These are phyloP conservation scores for Camelina laxa DNA, from an alignment of 345 rosid species.

Conservation along the genomic window DNA sequence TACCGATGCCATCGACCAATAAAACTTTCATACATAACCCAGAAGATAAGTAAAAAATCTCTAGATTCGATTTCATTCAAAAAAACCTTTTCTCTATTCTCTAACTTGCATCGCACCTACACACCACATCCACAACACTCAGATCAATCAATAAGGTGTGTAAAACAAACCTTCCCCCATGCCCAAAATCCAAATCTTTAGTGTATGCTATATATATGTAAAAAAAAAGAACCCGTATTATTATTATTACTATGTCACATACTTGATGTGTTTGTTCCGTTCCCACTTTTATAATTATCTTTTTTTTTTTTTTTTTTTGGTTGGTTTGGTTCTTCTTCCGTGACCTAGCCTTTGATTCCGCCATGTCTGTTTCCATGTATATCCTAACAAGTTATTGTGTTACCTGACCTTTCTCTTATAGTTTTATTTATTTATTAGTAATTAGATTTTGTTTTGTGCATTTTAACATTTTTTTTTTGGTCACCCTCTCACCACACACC, in stretches of 20 bases:
- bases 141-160: constrained; percentile 34
- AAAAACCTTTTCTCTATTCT: constrained; percentile 5
- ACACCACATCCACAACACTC: constrained; percentile 15
- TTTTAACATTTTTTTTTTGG: constrained; percentile 37
- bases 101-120: constrained; percentile 21
- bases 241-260: constrained; percentile 30
- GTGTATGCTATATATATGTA: not conserved
- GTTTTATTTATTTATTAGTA: not conserved
- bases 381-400: constrained; percentile 47
- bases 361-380: constrained; percentile 47
- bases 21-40: constrained; percentile 26
- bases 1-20: constrained; percentile 41
- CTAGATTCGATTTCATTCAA: constrained; percentile 19
- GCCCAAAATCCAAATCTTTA: constrained; percentile 39
- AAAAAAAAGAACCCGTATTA: not conserved
- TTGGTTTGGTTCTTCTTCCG: constrained; percentile 40
- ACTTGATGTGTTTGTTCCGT: constrained; percentile 25
- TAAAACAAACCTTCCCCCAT: not conserved
- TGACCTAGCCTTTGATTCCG: constrained; percentile 50
- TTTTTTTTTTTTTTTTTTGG: constrained; percentile 5
- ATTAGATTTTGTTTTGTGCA: constrained; percentile 27
- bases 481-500: constrained; percentile 38
- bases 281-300: constrained; percentile 8
- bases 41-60: constrained; percentile 19
- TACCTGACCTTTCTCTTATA: constrained; percentile 37